A percentile compares a stretch with the other conserved stretches of the same genome.
Evolutionary conservation across 139 green algal species (phyloP).

Genomic region (Coelastrella sp.): DNA sequence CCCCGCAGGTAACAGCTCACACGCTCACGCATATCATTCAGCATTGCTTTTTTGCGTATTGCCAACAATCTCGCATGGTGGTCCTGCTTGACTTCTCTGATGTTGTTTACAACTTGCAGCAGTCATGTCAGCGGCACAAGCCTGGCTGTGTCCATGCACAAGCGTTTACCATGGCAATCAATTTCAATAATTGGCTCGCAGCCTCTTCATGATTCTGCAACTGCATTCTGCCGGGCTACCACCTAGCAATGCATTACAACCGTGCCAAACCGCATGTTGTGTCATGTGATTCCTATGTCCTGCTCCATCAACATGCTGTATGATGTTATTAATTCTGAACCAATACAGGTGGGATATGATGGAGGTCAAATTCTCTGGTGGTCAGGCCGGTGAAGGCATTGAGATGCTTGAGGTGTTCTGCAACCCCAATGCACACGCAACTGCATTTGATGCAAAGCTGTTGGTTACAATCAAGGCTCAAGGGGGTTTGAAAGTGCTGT

Average conservation of each 20-base stretch:
- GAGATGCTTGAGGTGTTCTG: slow-evolving; percentile 71
- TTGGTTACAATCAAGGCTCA: slow-evolving; percentile 69
- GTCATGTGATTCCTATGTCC: too few species aligned
- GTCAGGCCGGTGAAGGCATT: slow-evolving; percentile 9
- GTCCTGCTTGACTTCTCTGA: too few species aligned
- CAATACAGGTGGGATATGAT: slow-evolving; percentile 47
- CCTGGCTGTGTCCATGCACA: too few species aligned
- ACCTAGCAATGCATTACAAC: too few species aligned
- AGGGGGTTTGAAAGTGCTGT: slow-evolving; percentile 58
- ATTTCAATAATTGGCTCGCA: too few species aligned
- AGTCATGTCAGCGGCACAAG: too few species aligned
- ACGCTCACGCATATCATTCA: not conserved
- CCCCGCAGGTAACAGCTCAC: slow-evolving; percentile 62
- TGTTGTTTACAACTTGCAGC: too few species aligned
- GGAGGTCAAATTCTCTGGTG: slow-evolving; percentile 26
- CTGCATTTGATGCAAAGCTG: slow-evolving; percentile 84
- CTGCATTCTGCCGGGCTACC: not conserved
- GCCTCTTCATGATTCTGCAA: not conserved
- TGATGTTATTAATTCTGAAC: too few species aligned
- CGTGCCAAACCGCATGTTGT: too few species aligned
- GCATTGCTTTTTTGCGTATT: not conserved
- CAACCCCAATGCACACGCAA: slow-evolving; percentile 86
- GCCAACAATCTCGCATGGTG: too few species aligned
- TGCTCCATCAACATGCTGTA: too few species aligned
- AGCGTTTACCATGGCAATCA: too few species aligned